phyloP scores from a whole-genome alignment of 306 rosid species.

The Vigna reflexopilosa region DNA sequence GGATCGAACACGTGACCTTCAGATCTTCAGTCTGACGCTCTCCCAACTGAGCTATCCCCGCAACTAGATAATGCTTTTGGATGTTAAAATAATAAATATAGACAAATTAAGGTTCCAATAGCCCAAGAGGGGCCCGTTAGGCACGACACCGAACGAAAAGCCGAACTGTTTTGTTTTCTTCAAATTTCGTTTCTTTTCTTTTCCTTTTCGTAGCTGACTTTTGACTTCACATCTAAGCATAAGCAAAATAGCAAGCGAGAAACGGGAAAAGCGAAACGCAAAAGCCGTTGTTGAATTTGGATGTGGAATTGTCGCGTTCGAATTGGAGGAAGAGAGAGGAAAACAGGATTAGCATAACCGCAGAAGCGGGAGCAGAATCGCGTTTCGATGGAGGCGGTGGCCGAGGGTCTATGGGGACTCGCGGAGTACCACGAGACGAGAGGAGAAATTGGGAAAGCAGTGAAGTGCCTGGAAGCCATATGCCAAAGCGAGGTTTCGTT shows the following conservation, averaged over 20 bases:
- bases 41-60: not conserved
- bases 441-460: slow-evolving; percentile 80
- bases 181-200: not conserved
- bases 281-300: slow-evolving; percentile 22
- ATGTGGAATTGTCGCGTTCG: slow-evolving; percentile 2
- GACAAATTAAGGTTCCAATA: not conserved
- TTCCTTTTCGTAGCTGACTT: slow-evolving; percentile 14
- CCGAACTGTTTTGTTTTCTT: not conserved
- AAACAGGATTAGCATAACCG: not conserved
- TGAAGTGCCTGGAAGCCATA: slow-evolving; percentile 91
- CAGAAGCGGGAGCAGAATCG: not conserved
- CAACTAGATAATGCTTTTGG: accelerated
- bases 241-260: not conserved
- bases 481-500: slow-evolving; percentile 84
- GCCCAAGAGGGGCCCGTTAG: slow-evolving; percentile 19
- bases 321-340: slow-evolving; percentile 8
- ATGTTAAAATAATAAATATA: too few species aligned
- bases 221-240: slow-evolving; percentile 17
- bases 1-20: not conserved
- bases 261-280: not conserved
- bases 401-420: slow-evolving; percentile 90
- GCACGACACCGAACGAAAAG: not conserved
- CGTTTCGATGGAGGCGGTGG: slow-evolving; percentile 77
- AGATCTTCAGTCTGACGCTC: not conserved
- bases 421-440: slow-evolving; percentile 76